Percentiles rank a stretch among this genome's conserved stretches.
Evolutionary conservation across 2,329 filamentous ascomycete species (phyloP).

Genomic region (Sphaerulina musiva): DNA sequence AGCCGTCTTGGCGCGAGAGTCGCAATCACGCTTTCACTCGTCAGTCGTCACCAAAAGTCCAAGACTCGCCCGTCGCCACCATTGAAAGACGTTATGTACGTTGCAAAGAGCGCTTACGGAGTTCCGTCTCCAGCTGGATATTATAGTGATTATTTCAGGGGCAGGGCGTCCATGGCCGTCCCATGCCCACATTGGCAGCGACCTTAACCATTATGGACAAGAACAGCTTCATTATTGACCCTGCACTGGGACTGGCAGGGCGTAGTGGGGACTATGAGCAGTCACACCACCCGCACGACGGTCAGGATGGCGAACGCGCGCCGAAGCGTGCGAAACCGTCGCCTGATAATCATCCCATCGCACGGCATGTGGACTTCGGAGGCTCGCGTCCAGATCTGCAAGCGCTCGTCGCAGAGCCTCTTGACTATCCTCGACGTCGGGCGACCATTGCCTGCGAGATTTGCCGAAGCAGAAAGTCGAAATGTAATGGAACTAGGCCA

Average conservation of each 20-base stretch:
- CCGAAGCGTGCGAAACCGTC: conserved; percentile 10
- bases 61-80: no score
- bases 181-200: background rate
- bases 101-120: no score
- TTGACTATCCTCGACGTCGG: conserved; percentile 32
- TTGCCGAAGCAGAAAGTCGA: conserved; percentile 31
- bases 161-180: background rate
- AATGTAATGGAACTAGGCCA: conserved; percentile 49
- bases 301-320: conserved; percentile 6
- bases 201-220: background rate
- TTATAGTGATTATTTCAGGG: background rate
- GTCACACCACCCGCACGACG: background rate
- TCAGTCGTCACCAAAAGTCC: no score
- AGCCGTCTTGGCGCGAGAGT: no score
- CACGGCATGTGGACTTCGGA: background rate
- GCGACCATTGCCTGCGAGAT: conserved; percentile 34
- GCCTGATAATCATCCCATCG: background rate
- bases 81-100: no score
- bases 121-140: no score
- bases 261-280: background rate
- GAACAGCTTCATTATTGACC: conserved; percentile 2
- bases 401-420: conserved; percentile 17
- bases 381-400: conserved; percentile 3
- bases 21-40: no score
- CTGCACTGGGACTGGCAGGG: conserved; percentile 2